Conservation (phyloP, 2,329 filamentous ascomycete species). For the Xylaria hypoxylon region DNA sequence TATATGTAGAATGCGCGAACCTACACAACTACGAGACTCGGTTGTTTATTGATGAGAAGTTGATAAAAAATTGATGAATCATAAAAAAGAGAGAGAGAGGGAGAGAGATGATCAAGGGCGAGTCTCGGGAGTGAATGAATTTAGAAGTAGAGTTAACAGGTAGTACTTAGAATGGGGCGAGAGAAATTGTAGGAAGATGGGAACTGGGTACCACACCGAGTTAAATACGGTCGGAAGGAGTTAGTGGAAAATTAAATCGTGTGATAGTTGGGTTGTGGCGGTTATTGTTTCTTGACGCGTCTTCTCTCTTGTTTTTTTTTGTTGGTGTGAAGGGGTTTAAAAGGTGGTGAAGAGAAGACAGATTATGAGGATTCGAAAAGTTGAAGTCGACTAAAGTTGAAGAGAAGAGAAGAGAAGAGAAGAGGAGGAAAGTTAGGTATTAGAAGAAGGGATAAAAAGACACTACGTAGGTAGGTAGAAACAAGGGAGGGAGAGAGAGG, state of each 20-base stretch:
- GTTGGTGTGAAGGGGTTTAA: constrained; percentile 9
- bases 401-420: neutral
- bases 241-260: constrained; percentile 29
- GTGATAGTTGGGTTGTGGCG: constrained; percentile 17
- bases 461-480: neutral
- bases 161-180: constrained; percentile 46
- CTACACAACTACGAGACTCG: constrained; percentile 8
- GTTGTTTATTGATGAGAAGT: constrained; percentile 27
- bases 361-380: neutral
- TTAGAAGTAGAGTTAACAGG: constrained; percentile 26
- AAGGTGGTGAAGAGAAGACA: constrained; percentile 1
- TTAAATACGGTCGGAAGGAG: constrained; percentile 26
- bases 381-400: constrained; percentile 17
- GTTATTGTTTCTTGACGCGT: constrained; percentile 34
- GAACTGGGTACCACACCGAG: constrained; percentile 26
- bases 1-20: constrained; percentile 21
- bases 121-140: constrained; percentile 14
- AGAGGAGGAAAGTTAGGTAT: constrained; percentile 14
- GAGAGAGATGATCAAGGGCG: neutral
- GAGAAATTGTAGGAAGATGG: constrained; percentile 17
- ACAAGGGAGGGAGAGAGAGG: constrained; percentile 18
- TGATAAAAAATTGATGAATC: constrained; percentile 13
- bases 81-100: neutral
- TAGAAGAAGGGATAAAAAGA: constrained; percentile 13
- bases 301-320: constrained; percentile 6